phyloP scores from a whole-genome alignment of 2,329 filamentous ascomycete genomes.

The Paramyrothecium roridum region DNA sequence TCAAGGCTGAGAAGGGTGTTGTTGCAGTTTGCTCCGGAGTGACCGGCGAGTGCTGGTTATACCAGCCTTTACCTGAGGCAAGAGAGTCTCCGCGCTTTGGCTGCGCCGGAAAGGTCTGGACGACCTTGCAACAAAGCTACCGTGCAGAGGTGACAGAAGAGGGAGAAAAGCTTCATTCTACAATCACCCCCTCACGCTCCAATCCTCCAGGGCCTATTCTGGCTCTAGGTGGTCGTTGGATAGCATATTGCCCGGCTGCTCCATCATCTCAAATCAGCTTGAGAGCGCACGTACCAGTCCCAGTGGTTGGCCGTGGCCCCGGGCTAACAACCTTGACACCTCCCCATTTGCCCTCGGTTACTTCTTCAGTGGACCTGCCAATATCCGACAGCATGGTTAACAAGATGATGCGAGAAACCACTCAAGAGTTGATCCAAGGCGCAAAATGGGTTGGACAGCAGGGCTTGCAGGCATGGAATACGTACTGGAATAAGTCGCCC shows the following conservation, averaged over 20 bases:
- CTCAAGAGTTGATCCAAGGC: constrained; percentile 72
- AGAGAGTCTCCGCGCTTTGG: constrained; percentile 45
- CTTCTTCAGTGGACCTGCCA: constrained; percentile 68
- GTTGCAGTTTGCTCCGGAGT: constrained; percentile 73
- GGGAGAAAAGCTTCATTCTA: constrained; percentile 33
- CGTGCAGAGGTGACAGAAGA: constrained; percentile 47
- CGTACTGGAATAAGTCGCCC: constrained; percentile 67
- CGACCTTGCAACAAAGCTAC: constrained; percentile 65
- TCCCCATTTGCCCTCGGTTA: constrained; percentile 65
- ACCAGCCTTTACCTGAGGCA: constrained; percentile 43
- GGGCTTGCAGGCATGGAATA: constrained; percentile 73
- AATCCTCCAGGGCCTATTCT: constrained; percentile 61
- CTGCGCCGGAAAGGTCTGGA: constrained; percentile 91
- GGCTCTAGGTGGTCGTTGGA: constrained; percentile 68
- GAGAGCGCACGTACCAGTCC: constrained; percentile 61
- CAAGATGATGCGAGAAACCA: constrained; percentile 74
- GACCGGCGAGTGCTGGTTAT: constrained; percentile 88
- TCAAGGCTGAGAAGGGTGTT: constrained; percentile 70
- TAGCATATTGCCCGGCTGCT: constrained; percentile 73
- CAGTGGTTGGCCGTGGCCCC: constrained; percentile 51
- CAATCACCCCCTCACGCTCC: constrained; percentile 33
- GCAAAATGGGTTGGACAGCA: constrained; percentile 77
- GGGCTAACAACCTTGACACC: constrained; percentile 60
- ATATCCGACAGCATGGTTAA: constrained; percentile 70
- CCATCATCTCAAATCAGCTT: constrained; percentile 68